phyloP scores from a whole-genome alignment of 2,329 filamentous ascomycete species.

The Talaromyces rugulosus region DNA sequence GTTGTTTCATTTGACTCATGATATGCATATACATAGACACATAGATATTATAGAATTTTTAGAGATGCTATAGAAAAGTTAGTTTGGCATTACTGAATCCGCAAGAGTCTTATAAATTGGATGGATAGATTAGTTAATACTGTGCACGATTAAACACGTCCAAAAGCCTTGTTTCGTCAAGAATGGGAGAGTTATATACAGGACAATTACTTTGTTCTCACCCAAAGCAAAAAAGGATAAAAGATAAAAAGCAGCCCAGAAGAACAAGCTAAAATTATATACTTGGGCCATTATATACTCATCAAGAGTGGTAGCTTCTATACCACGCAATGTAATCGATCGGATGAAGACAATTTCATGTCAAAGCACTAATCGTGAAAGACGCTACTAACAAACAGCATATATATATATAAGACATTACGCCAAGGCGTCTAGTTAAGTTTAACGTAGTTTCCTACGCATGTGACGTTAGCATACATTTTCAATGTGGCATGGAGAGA shows the following conservation, averaged over 20 bases:
- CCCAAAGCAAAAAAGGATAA: neutral
- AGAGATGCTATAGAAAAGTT: too few relatives aligned
- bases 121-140: neutral
- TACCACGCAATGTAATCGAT: neutral
- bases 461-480: neutral
- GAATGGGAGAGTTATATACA: neutral
- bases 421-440: conserved; percentile 24
- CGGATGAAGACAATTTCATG: neutral
- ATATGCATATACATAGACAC: neutral
- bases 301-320: neutral
- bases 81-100: neutral
- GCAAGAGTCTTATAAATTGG: too few relatives aligned
- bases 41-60: neutral
- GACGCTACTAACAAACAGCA: neutral
- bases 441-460: conserved; percentile 39
- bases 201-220: neutral
- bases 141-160: neutral
- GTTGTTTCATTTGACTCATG: neutral
- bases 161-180: neutral
- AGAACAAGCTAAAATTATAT: neutral
- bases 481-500: neutral
- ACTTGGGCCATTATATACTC: neutral
- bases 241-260: neutral
- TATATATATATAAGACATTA: neutral
- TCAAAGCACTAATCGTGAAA: neutral